Base-by-base conservation (phyloP, 2,329 filamentous ascomycete genomes). In the Fusarium napiforme region DNA sequence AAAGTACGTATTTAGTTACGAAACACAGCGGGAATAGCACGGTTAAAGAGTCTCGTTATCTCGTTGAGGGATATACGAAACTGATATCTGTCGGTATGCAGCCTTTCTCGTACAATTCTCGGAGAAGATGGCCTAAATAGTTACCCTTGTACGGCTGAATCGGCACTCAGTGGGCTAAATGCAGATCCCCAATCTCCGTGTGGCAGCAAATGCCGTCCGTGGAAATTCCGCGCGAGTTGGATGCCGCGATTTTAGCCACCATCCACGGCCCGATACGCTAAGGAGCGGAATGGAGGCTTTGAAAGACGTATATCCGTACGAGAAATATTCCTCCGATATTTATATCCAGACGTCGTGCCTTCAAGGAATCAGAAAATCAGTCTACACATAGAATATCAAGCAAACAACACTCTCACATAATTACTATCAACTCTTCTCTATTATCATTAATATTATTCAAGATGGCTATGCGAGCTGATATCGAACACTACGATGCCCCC, bases 391-490 rank as follows among this genome's bases (percentile, higher is more conserved):
- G 12, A 34, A 34, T 11, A 36, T 8, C 32, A 26, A 18, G 30
- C 16, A 19, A 18, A 30, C 30, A 30, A 32, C 30, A 32, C 30
- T 32, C 11, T 32, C 11, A 14, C 30, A 32, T 11, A 32, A 32
- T 32, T 32, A 36, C n/a, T 21, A 37, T 12, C 32, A 26, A 16
- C 14, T 37, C 9, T 53, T 28, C 10, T 26, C 7, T 21, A 1
- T 11, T 5, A 16, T 16, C 7, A 6, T 4, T 1, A 6, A 1
- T 11, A 34, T 2, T 15, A 26, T 19, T 0, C 0, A 34, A 34
- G 15, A 34, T 52, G 30, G n/a, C n/a, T 26, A 34, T 52, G 16
- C n/a, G 47, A 37, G 7, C 49, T 37, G 9, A 53, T 12, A 28
- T 53, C 0, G 32, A 53, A 16, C 49, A 26, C 5, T 26, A 21